phyloP scores from a whole-genome alignment of 805 yeast genomes.

The Zygoascus biomembranicola region DNA sequence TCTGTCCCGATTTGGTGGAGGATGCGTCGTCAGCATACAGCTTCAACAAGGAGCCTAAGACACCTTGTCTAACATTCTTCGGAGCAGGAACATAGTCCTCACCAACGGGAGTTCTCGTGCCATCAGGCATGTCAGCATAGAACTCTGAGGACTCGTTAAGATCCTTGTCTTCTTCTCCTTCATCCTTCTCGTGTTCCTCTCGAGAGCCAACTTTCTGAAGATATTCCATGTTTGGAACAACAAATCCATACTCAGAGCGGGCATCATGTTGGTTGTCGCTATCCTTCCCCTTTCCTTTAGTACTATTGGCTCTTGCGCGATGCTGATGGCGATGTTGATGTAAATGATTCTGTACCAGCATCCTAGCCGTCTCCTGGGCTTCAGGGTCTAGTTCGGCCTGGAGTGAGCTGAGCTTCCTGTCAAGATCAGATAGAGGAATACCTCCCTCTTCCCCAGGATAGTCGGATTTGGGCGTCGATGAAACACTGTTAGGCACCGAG shows the following conservation, averaged over 20 bases:
- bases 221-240: slow-evolving; percentile 14
- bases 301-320: no score
- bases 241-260: neutral
- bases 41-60: slow-evolving; percentile 65
- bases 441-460: slow-evolving; percentile 12
- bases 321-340: neutral
- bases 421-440: slow-evolving; percentile 18
- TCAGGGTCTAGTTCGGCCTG: slow-evolving; percentile 11
- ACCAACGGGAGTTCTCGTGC: slow-evolving; percentile 14
- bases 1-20: neutral
- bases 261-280: neutral
- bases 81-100: slow-evolving; percentile 52
- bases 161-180: slow-evolving; percentile 6
- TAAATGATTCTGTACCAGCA: slow-evolving; percentile 14
- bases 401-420: slow-evolving; percentile 10
- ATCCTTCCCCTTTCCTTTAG: neutral
- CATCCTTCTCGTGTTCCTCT: slow-evolving; percentile 7
- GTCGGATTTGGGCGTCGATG: neutral
- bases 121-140: slow-evolving; percentile 8
- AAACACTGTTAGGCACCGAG: neutral
- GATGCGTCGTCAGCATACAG: slow-evolving; percentile 40
- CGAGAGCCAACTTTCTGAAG: slow-evolving; percentile 8
- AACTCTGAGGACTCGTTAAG: neutral
- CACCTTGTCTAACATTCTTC: slow-evolving; percentile 72
- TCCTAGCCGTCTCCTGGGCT: slow-evolving; percentile 13